Conservation (phyloP, 2,329 filamentous ascomycete genomes). For the Sordariomycetes sp. region DNA sequence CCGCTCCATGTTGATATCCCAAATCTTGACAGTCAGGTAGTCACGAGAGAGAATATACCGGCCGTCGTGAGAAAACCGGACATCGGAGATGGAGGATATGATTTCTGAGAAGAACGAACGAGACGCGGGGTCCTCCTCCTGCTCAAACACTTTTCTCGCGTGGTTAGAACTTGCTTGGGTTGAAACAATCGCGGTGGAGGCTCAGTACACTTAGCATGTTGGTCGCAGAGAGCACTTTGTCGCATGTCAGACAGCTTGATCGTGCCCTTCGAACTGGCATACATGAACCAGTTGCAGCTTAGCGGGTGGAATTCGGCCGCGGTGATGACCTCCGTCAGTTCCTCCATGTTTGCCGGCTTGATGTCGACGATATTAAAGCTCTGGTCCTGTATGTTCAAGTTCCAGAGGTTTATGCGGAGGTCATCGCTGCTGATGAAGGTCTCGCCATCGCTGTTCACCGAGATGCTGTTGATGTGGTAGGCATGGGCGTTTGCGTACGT, state of each 20-base stretch:
- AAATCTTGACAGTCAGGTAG: constrained; percentile 98
- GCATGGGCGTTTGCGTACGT: constrained; percentile 98
- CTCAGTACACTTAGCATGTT: constrained; percentile 76
- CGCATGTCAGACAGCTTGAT: constrained; percentile 99
- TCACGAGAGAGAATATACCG: constrained; percentile 95
- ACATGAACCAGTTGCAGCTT: constrained; percentile 99
- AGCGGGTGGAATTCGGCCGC: constrained; percentile 94
- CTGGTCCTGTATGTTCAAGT: constrained; percentile 97
- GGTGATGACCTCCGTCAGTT: constrained; percentile 96
- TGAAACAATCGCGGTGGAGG: not conserved
- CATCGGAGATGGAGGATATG: constrained; percentile 97
- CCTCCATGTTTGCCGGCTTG: constrained; percentile 99
- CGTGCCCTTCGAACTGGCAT: constrained; percentile 96
- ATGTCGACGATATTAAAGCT: constrained; percentile 99
- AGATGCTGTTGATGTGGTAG: constrained; percentile 99
- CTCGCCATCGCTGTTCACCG: constrained; percentile 98
- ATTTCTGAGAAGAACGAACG: constrained; percentile 99
- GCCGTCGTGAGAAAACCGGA: constrained; percentile 92
- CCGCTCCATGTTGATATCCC: constrained; percentile 99
- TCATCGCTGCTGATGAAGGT: constrained; percentile 99
- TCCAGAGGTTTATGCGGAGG: constrained; percentile 96
- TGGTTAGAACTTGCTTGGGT: not conserved
- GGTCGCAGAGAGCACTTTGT: constrained; percentile 89
- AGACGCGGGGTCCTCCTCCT: constrained; percentile 95
- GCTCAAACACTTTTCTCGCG: constrained; percentile 70